Base-by-base conservation (phyloP, 768 basidiomycete species). In the Lanmaoa pseudosensibilis region DNA sequence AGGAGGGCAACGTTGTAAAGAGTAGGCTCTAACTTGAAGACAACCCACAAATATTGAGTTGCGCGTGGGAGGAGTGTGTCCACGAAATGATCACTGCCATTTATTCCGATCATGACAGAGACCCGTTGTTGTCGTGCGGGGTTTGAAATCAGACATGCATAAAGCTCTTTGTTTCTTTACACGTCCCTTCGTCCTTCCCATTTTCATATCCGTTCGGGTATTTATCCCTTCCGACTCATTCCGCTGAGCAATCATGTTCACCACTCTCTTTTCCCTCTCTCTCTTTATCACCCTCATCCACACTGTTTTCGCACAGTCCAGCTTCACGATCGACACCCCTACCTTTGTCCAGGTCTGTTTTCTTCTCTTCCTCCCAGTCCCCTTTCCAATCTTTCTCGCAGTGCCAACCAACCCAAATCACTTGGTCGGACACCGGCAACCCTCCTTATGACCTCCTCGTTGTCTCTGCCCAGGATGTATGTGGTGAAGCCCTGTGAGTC, bases 181-280 rank as follows among this genome's bases (percentile, higher is more conserved):
- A 43, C 18, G 23, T 21, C 25, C 19, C 19, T 39, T 8, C 27
- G 7, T 30, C 32, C 34, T 33, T 43, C 41, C 32, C 21, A 39
- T 36, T 46, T 59, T 59, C 61, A 63, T 63, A 66, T 60, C 58
- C 60, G 58, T 13, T 3, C 23, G 21, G 36, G 37, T 64, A 62
- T 61, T 61, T 60, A 62, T 53, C 39, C 49, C n/a, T 21, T 36
- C 19, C 52, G 32, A 34, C 38, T 23, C 38, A 21, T 50, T 25
- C 59, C 38, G 34, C 61, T 39, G 59, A 58, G 58, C 59, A 62
- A 73, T 71, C 74, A 92, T 92, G 90, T 85, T 85, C 81, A 75
- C 83, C 77, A 88, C 90, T 75, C 74, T 92, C 88, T 50, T 90
- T 89, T 80, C 81, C 57, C 69, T 83, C 75, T 78, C 87, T 66